These are phyloP conservation scores for Moniliophthora roreri DNA, from an alignment of 1,284 basidiomycete species.

Conservation along the genomic window DNA sequence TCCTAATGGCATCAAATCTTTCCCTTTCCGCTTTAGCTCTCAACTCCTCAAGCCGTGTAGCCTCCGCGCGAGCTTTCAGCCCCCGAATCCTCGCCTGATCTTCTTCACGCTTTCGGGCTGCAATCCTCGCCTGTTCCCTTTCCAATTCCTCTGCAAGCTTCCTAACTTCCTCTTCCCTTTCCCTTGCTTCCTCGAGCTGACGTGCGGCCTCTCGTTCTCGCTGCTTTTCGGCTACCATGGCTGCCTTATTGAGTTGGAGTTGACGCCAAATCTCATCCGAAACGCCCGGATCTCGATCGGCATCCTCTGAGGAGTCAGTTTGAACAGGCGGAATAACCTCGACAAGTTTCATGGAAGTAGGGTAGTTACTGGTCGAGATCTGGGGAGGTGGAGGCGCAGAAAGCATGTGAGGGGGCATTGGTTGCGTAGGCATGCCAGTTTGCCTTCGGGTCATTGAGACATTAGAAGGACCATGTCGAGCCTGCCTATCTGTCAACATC, in stretches of 20 bases:
- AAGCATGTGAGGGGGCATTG: constrained; percentile 7
- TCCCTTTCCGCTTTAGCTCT: constrained; percentile 23
- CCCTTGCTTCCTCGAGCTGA: constrained; percentile 19
- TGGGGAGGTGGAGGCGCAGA: constrained; percentile 13
- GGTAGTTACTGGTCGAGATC: background rate
- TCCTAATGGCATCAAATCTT: constrained; percentile 24
- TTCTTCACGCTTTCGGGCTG: constrained; percentile 16
- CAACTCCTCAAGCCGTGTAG: constrained; percentile 22
- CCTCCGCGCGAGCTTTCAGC: constrained; percentile 24
- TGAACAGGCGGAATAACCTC: background rate
- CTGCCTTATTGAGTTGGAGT: constrained; percentile 36
- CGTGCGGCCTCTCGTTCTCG: constrained; percentile 18
- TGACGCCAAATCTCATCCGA: constrained; percentile 43
- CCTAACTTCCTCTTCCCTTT: constrained; percentile 19
- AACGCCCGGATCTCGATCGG: constrained; percentile 42
- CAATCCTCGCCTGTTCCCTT: constrained; percentile 2
- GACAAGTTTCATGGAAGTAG: constrained; percentile 5
- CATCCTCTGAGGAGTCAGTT: background rate
- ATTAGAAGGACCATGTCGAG: constrained; percentile 2
- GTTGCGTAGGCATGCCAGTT: background rate
- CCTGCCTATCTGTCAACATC: constrained; percentile 9
- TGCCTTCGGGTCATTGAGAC: background rate
- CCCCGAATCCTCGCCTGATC: constrained; percentile 22
- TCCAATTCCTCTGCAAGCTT: constrained; percentile 11
- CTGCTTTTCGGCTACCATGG: constrained; percentile 17